Conservation (phyloP, 2,329 filamentous ascomycete species). For the Ceratocystis alfenasii region DNA sequence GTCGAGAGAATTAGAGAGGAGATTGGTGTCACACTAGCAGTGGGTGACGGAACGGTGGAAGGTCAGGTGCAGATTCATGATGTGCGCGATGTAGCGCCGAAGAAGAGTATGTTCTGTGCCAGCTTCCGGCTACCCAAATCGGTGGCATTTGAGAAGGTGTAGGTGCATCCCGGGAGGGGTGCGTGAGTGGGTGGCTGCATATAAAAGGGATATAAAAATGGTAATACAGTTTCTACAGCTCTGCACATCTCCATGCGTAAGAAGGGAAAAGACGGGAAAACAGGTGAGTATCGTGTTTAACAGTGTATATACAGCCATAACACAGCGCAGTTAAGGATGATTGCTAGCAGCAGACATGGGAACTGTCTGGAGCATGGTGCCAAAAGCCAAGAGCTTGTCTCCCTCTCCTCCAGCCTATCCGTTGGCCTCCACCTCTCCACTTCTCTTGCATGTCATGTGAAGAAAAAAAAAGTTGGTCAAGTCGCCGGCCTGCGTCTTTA, state of each 20-base stretch:
- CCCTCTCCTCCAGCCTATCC: too few species aligned
- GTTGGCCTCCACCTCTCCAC: too few species aligned
- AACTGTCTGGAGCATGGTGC: too few species aligned
- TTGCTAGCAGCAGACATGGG: too few species aligned
- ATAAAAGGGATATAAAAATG: constrained; percentile 3
- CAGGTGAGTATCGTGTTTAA: not conserved
- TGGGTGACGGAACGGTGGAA: constrained; percentile 37
- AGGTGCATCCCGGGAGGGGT: not conserved
- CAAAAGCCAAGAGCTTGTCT: too few species aligned
- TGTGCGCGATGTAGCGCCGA: constrained; percentile 79
- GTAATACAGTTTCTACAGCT: not conserved
- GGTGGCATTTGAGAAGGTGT: constrained; percentile 57
- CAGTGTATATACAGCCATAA: not conserved
- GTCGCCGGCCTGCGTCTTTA: not conserved
- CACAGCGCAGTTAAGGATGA: too few species aligned
- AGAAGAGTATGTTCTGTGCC: constrained; percentile 94
- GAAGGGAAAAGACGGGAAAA: not conserved
- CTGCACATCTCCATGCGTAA: not conserved
- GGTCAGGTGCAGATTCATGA: constrained; percentile 48
- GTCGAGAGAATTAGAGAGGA: constrained; percentile 34
- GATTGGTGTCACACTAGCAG: constrained; percentile 31
- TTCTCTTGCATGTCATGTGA: too few species aligned
- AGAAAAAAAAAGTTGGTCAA: too few species aligned
- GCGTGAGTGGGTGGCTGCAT: not conserved
- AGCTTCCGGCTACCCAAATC: constrained; percentile 74